phyloP scores from a whole-genome alignment of 495 filamentous ascomycete species.

The Melanomma pulvis-pyrius region DNA sequence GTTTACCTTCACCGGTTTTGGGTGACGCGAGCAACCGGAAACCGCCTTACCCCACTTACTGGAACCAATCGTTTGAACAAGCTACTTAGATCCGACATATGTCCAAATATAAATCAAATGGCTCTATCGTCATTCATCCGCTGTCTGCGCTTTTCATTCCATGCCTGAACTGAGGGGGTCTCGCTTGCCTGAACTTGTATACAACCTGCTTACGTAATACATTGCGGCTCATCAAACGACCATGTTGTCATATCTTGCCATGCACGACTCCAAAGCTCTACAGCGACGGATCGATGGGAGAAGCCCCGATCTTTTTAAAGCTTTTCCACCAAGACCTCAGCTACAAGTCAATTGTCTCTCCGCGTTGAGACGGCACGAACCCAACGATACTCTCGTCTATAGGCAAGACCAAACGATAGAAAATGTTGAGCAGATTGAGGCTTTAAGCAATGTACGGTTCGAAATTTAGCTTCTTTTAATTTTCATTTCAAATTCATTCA shows the following conservation, averaged over 20 bases:
- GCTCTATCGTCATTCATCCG: not conserved
- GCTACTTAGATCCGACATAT: not conserved
- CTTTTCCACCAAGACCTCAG: slow-evolving; percentile 5
- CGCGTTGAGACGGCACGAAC: not conserved
- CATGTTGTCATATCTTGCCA: slow-evolving; percentile 3
- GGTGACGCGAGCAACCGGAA: not conserved
- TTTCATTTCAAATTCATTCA: not conserved
- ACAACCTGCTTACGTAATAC: not conserved
- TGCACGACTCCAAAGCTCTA: slow-evolving; percentile 11
- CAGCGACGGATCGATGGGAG: slow-evolving; percentile 4
- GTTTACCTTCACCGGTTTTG: not conserved
- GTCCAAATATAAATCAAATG: not conserved
- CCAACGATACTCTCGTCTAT: not conserved
- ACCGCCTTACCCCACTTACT: not conserved
- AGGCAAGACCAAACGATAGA: slow-evolving; percentile 4
- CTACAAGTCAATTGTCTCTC: slow-evolving; percentile 13
- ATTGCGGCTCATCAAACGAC: not conserved
- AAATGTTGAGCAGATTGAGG: slow-evolving; percentile 14
- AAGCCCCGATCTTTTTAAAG: slow-evolving; percentile 16
- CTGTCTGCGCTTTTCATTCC: not conserved
- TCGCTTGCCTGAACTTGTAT: not conserved
- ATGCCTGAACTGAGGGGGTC: not conserved
- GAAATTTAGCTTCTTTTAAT: not conserved
- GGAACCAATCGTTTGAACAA: not conserved
- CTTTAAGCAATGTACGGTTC: slow-evolving; percentile 16